A percentile compares a stretch with the other conserved stretches of the same genome.
Conservation (phyloP, 2,329 filamentous ascomycete genomes). For the Pseudocercospora macadamiae region DNA sequence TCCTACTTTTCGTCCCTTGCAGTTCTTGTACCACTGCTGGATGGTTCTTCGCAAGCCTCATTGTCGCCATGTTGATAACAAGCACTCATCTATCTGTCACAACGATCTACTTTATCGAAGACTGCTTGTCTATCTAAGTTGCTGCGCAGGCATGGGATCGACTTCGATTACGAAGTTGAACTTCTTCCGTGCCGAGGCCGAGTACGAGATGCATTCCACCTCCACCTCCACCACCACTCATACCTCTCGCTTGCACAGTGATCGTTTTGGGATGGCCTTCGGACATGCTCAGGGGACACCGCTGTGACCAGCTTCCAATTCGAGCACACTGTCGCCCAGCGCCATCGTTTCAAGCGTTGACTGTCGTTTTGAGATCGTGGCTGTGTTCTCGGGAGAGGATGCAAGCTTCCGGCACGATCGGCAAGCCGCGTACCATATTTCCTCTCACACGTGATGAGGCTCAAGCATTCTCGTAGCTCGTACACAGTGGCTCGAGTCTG, state of each 20-base stretch:
- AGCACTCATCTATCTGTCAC: not conserved
- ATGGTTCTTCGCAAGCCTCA: not conserved
- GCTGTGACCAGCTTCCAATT: not conserved
- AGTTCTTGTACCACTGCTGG: not conserved
- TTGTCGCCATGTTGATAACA: not conserved
- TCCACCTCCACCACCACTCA: not conserved
- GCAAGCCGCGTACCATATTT: not conserved
- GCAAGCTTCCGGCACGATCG: slow-evolving; percentile 5
- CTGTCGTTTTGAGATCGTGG: not conserved
- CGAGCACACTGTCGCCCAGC: not conserved
- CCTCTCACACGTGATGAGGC: not conserved
- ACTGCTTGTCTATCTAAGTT: not conserved
- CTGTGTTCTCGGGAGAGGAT: not conserved
- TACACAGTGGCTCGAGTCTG: not conserved
- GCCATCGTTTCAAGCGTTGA: slow-evolving; percentile 1
- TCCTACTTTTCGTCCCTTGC: slow-evolving; percentile 6
- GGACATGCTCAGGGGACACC: not conserved
- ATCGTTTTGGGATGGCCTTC: not conserved
- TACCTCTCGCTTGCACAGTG: not conserved
- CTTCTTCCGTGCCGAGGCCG: slow-evolving; percentile 1
- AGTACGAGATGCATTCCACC: slow-evolving; percentile 1
- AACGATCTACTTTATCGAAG: not conserved
- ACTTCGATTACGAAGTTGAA: not conserved
- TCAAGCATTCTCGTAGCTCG: no score
- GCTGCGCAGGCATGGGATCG: not conserved